Percentiles rank a stretch among this genome's conserved stretches.
Evolutionary conservation across 2,329 filamentous ascomycete genomes (phyloP).

Genomic region (Colletotrichum lentis): DNA sequence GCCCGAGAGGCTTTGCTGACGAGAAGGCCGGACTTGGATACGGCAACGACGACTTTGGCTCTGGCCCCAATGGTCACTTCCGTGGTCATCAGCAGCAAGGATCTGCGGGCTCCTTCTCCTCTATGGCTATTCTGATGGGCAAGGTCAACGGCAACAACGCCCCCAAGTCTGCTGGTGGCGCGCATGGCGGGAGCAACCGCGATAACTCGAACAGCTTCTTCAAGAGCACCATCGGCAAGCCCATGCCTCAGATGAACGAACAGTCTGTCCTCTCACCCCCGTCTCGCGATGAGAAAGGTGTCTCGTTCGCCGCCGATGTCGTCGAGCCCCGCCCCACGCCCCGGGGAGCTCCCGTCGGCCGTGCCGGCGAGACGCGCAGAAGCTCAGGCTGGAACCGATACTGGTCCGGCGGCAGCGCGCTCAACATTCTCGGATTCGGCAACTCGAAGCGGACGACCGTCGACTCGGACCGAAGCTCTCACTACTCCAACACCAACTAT

Average conservation of each 20-base stretch:
- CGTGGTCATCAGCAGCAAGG: slow-evolving; percentile 61
- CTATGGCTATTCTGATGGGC: slow-evolving; percentile 72
- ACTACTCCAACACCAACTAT: slow-evolving; percentile 55
- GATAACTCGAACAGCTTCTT: slow-evolving; percentile 64
- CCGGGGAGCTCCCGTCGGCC: slow-evolving; percentile 42
- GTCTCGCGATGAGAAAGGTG: slow-evolving; percentile 50
- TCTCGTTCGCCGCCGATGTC: slow-evolving; percentile 49
- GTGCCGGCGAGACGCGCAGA: slow-evolving; percentile 59
- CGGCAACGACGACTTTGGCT: slow-evolving; percentile 49
- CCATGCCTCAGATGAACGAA: slow-evolving; percentile 58
- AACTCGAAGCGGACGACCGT: slow-evolving; percentile 58
- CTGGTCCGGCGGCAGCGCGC: slow-evolving; percentile 76
- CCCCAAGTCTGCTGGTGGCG: slow-evolving; percentile 45
- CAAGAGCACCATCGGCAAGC: slow-evolving; percentile 69
- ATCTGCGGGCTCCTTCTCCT: slow-evolving; percentile 68
- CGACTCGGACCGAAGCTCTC: slow-evolving; percentile 64
- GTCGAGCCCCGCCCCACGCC: slow-evolving; percentile 50
- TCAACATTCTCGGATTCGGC: slow-evolving; percentile 71
- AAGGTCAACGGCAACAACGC: slow-evolving; percentile 39
- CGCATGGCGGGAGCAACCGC: slow-evolving; percentile 60
- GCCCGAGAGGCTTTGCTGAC: slow-evolving; percentile 50
- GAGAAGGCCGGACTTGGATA: slow-evolving; percentile 66
- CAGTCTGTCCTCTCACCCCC: slow-evolving; percentile 43
- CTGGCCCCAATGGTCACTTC: slow-evolving; percentile 46
- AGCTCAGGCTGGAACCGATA: slow-evolving; percentile 82